Base-by-base conservation (phyloP, 345 rosid species). In the Cardamine resedifolia region DNA sequence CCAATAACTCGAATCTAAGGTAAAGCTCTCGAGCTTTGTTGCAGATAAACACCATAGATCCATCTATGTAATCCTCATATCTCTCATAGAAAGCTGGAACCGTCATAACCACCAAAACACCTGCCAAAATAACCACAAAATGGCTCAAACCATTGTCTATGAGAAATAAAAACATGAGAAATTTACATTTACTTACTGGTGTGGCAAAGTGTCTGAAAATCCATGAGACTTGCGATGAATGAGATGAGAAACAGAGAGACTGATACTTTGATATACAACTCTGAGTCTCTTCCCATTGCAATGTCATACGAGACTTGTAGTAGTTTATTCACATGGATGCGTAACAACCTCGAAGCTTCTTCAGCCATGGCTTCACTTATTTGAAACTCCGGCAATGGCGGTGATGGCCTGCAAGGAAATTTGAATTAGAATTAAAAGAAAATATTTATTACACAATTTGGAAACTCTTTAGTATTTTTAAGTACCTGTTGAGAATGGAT, bases 61-160 rank as follows among this genome's bases (percentile, higher is more conserved):
- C 77, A 68, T 90, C 97, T 6, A 92, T 69, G 70, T 39, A 50
- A 58, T 87, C 82, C 58, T 84, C 88, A 5, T 78, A 79, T 58
- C 79, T 87, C 81, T 96, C 99, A 6, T 96, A 92, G 19, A 90
- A 65, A 11, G 85, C 92, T 9, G 98, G 99, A 64, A 90, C 60
- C 7, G 92, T 84, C 45, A 96, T 84, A 66, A 82, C 33, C 23
- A 85, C 60, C 64, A 90, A 59, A 76, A 92, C 87, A 58, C 90
- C 99, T 92, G 89, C 53, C 52, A 55, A 10, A 33, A 43, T 3
- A 24, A 21, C 24, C 48, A n/a, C 36, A 14, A 59, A 5, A 31
- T 47, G 49, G 50, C 58, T 45, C 15, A 53, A 71, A 28, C 33
- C 50, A 43, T 57, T n/a, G 43, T 58, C 47, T 16, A 66, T 49